Percentiles rank a stretch among this genome's conserved stretches.
These are phyloP conservation scores for Danielia oregonensis DNA, from an alignment of 805 yeast species.

Conservation along the genomic window DNA sequence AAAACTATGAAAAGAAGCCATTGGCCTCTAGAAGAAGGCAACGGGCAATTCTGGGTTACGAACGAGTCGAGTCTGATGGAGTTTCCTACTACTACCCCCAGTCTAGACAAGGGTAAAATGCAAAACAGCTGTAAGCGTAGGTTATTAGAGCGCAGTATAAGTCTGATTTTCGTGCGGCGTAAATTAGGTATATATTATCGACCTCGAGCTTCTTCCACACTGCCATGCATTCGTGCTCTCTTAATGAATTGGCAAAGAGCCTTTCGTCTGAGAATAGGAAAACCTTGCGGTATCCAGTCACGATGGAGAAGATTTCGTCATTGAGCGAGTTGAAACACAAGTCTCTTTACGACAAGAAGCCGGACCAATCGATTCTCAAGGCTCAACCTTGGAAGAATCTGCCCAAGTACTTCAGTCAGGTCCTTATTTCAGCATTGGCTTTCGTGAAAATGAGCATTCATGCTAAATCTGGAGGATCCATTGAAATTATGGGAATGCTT, in stretches of 20 bases:
- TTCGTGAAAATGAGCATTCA: conserved; percentile 73
- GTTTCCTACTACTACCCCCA: too few relatives aligned
- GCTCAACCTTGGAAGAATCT: conserved; percentile 54
- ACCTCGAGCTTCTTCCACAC: too few relatives aligned
- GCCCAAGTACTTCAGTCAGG: conserved; percentile 57
- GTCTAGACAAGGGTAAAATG: too few relatives aligned
- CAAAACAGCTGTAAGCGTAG: too few relatives aligned
- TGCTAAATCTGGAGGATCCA: conserved; percentile 78
- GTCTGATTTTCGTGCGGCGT: too few relatives aligned
- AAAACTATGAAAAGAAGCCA: too few relatives aligned
- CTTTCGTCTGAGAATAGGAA: neutral
- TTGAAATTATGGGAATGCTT: conserved; percentile 95
- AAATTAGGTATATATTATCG: too few relatives aligned
- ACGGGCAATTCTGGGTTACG: too few relatives aligned
- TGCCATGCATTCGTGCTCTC: neutral
- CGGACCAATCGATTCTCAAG: conserved; percentile 6
- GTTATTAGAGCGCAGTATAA: too few relatives aligned
- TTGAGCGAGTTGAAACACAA: conserved; percentile 2
- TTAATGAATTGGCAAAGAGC: neutral
- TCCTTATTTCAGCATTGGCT: conserved; percentile 67
- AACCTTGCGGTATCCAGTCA: conserved; percentile 1
- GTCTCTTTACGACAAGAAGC: conserved; percentile 9
- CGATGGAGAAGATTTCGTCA: neutral
- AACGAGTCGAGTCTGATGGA: too few relatives aligned
- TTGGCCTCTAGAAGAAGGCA: too few relatives aligned